Evolutionary conservation across 768 basidiomycete species (phyloP), one percentile per base, ranked within the genome.

Genomic region (Candolleomyces eurysporus): DNA sequence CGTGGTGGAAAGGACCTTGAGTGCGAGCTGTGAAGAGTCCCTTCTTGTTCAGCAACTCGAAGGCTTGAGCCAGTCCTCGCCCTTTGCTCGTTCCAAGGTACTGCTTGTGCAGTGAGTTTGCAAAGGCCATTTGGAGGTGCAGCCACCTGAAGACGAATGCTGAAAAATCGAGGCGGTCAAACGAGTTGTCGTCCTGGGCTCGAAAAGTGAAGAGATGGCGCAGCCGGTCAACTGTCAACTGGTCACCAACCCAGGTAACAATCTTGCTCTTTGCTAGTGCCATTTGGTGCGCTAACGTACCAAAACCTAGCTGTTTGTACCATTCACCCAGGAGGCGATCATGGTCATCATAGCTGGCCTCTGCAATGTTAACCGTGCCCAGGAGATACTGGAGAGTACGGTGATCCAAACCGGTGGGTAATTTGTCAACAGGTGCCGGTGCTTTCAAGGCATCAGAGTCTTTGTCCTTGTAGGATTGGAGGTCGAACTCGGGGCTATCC

Each of bases 291-390:
- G 31, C 53, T 17, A 13, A 6, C 5, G 53, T 55, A 17, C n/a
- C 36, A 17, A 14, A 55, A 16, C 53, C 53, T 5, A 55, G 31
- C 62, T 78, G 77, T 0, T 31, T 50, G 16, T 75, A 63, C 70
- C 71, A 76, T 62, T 77, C 69, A 30, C 64, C 31, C 2, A 77
- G 62, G 0, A 79, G 63, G n/a, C 61, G 62, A 2, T 55, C 43
- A 63, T 78, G 75, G 9, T 73, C 77, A 19, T 77, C 70, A 45
- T 80, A 80, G 53, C 74, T 77, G 3, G 76, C 75, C 54, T 81
- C 78, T 3, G 73, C 64, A 48, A 78, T 73, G 59, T 72, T 58
- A 21, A 71, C 68, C 0, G 75, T 75, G 0, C 73, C 72, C 1
- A 79, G 72, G 2, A 79, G 67, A 58, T 68, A 77, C 62, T 79